Evolutionary conservation across 1,284 basidiomycete species (phyloP), one percentile per base, ranked within the genome.

Genomic region (Rhodotorula sp.): DNA sequence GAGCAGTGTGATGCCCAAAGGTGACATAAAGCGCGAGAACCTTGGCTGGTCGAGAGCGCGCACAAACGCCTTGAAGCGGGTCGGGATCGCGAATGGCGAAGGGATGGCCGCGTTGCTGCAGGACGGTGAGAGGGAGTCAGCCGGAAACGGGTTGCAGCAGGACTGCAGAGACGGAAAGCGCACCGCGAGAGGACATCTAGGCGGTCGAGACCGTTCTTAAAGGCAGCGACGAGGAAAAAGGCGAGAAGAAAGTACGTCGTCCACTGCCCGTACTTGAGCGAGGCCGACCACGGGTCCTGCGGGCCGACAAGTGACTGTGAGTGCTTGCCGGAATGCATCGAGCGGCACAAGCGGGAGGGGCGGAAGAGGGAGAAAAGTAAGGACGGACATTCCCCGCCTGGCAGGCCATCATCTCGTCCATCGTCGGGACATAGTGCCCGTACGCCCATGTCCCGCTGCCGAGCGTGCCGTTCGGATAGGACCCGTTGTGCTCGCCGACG

Each of bases 211-310:
- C 21, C 39, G 34, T 64, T 64, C 41, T 46, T 13, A 32, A 64
- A 3, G 15, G 29, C 51, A 25, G 53, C 39, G 15, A 29, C 2
- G 54, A 12, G 29, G 41, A 64, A 64, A 32, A 46, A 17, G 7
- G 41, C 39, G 29, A 55, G 17, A 41, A 64, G 4, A 32, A 64
- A 46, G 54, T 56, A 64, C 22, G 44, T 64, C 41, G 62, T 64
- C 62, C 62, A 64, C n/a, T 29, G 22, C 17, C 21, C 62, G 32
- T 64, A 64, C 54, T 56, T 64, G 41, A 10, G 2, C 27, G 29
- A 29, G 29, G 6, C 62, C 22, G 13, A 21, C 62, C 62, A 64
- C 1, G 62, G 39, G 8, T 37, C 53, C 62, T 64, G 62, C 41
- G 34, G 5, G 25, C 10, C 6, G 19, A 15, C 13, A 29, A 12